Conservation (phyloP, 192 early-diverging fungal species). For the Backusella mclennaniae region DNA sequence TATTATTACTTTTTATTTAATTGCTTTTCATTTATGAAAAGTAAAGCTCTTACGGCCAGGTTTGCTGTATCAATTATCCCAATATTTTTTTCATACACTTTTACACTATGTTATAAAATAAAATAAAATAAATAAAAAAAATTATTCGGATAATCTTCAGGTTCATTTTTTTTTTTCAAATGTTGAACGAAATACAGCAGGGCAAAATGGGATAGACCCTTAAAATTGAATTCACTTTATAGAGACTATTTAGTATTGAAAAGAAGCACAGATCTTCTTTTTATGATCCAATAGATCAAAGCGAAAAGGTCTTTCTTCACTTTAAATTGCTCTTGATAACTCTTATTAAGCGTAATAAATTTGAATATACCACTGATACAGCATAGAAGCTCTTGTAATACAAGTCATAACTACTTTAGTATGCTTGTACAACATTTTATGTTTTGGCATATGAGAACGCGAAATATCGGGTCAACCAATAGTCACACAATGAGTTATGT, state of each 20-base stretch:
- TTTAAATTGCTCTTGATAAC: not conserved
- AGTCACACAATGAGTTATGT: not conserved
- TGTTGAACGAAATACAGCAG: not conserved
- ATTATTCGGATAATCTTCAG: not conserved
- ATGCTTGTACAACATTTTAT: not conserved
- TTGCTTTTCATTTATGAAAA: not conserved
- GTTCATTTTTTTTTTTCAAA: not conserved
- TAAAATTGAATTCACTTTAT: not conserved
- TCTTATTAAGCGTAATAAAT: not conserved
- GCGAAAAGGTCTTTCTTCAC: not conserved
- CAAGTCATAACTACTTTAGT: not conserved
- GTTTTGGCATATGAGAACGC: not conserved
- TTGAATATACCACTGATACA: not conserved
- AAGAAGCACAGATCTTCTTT: not conserved
- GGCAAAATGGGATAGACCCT: not conserved
- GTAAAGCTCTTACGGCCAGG: not conserved
- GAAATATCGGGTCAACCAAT: not conserved
- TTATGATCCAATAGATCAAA: not conserved
- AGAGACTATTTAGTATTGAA: not conserved
- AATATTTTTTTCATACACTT: not conserved
- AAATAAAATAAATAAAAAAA: not conserved
- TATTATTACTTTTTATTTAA: constrained; percentile 1
- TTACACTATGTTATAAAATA: not conserved
- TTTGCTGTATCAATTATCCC: not conserved
- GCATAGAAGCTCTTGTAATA: not conserved